These are phyloP conservation scores for Tieghemostelium lacteum DNA, from an alignment of 78 protist genomes.

Conservation along the genomic window DNA sequence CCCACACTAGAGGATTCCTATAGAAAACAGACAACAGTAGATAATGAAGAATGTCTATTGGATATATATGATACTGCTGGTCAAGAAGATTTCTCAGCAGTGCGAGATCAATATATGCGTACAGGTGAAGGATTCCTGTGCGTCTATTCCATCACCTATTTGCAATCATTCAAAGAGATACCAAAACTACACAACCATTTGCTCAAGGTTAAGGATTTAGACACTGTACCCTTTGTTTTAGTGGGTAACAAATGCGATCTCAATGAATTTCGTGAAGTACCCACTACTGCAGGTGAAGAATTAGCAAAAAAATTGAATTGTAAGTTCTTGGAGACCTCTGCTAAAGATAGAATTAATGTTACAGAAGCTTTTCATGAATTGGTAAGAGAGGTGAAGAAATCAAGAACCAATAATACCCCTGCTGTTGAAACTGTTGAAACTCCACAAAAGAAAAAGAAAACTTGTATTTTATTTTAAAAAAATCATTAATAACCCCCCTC, in stretches of 20 bases:
- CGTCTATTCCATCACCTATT: conserved; percentile 76
- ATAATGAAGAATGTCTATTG: conserved; percentile 74
- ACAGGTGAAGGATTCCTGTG: conserved; percentile 83
- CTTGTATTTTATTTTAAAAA: conserved; percentile 50
- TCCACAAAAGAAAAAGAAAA: conserved; percentile 36
- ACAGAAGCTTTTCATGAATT: conserved; percentile 75
- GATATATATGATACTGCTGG: conserved; percentile 94
- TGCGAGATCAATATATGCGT: conserved; percentile 81
- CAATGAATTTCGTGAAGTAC: conserved; percentile 80
- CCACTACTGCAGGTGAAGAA: conserved; percentile 74
- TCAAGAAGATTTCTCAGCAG: conserved; percentile 86
- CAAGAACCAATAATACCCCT: not conserved
- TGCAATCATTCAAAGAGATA: conserved; percentile 60
- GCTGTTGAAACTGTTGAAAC: not conserved
- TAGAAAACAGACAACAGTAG: conserved; percentile 77
- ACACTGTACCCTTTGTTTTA: conserved; percentile 85
- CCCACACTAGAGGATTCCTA: conserved; percentile 79
- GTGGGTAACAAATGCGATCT: conserved; percentile 95
- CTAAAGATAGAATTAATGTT: conserved; percentile 74
- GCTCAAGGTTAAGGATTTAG: conserved; percentile 71
- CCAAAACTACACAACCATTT: conserved; percentile 64
- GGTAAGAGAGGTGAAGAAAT: conserved; percentile 71
- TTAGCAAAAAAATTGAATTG: conserved; percentile 71
- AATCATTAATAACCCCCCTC: not conserved
- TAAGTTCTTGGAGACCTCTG: conserved; percentile 74